Base-by-base conservation (phyloP, 371 early-diverging fungal species). In the Mortierella sp. region DNA sequence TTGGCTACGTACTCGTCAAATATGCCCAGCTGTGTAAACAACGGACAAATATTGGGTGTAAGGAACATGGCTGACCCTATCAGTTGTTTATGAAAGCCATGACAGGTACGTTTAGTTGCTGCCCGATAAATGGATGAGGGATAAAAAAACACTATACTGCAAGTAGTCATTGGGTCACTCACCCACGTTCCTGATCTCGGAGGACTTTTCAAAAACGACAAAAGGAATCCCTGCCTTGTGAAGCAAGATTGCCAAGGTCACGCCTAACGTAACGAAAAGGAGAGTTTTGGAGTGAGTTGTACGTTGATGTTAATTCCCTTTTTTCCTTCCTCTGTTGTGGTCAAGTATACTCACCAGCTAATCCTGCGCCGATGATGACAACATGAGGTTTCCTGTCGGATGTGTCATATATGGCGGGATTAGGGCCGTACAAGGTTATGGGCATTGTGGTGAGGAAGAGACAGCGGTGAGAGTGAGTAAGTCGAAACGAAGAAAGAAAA, bases 371-470 rank as follows among this genome's bases (percentile, higher is more conserved):
- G 50, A 72, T 50, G 21, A 72, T 72, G 21, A 72, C 16, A 16
- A 72, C 72, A n/a, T 72, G 48, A 28, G 76, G 76, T 8, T n/a
- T 75, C n/a, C 65, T 34, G 19, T 38, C 21, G 38, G 65, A 65
- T 5, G 65, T 38, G 19, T 65, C 65, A 7, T 38, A 38, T 4
- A 65, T 38, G 3, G 65, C 19, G 16, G 65, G 65, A 19, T 65
- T 38, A 38, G 65, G 65, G 21, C 65, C 65, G 9, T 65, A 65
- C 2, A 65, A 5, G 19, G 31, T 38, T 38, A 65, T 8, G 16
- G 65, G 6, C 65, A 65, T 65, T 5, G 38, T 38, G 38, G 6
- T 16, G 11, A 65, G 34, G 9, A 28, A 28, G 7, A 8, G 10
- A n/a, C n/a, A 34, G 19, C 0, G 65, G 5, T 8, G 65, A 38